Evolutionary conservation across 2,329 filamentous ascomycete genomes (phyloP).

Genomic region (Cytospora chrysosperma): DNA sequence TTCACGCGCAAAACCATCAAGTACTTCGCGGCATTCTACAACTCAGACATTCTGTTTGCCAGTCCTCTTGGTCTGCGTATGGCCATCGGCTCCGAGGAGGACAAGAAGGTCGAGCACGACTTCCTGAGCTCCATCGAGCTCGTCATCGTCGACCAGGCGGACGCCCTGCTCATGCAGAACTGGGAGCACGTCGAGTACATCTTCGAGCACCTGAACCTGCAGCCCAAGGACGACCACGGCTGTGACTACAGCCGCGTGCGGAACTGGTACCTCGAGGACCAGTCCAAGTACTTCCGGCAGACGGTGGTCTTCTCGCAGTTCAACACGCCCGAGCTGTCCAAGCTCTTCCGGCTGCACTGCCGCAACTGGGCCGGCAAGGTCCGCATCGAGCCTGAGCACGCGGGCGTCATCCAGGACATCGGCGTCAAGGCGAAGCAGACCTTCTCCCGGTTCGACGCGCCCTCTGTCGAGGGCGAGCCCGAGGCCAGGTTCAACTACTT

Average conservation of each 20-base stretch:
- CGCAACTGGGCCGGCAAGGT: constrained; percentile 78
- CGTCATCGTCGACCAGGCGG: constrained; percentile 85
- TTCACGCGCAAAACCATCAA: constrained; percentile 96
- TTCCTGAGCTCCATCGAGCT: constrained; percentile 94
- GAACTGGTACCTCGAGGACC: constrained; percentile 88
- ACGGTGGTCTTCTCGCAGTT: constrained; percentile 80
- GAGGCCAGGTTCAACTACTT: constrained; percentile 92
- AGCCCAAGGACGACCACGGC: constrained; percentile 85
- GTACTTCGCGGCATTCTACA: constrained; percentile 93
- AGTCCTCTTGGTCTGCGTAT: constrained; percentile 87
- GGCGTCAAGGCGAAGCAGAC: constrained; percentile 76
- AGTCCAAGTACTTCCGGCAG: constrained; percentile 78
- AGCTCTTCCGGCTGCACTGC: constrained; percentile 72
- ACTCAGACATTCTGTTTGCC: constrained; percentile 89
- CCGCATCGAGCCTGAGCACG: constrained; percentile 68
- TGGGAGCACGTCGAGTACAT: constrained; percentile 96
- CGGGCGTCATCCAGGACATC: constrained; percentile 71
- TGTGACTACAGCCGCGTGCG: constrained; percentile 92
- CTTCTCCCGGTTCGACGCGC: constrained; percentile 80
- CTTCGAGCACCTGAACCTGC: constrained; percentile 86
- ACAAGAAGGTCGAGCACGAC: constrained; percentile 70
- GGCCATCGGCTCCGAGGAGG: constrained; percentile 76
- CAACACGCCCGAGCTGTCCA: constrained; percentile 83
- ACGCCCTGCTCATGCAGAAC: constrained; percentile 95
- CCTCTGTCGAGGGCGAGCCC: constrained; percentile 71